Evolutionary conservation across 1,139 yeast species (phyloP).

Genomic region (Geotrichum klebahnii): DNA sequence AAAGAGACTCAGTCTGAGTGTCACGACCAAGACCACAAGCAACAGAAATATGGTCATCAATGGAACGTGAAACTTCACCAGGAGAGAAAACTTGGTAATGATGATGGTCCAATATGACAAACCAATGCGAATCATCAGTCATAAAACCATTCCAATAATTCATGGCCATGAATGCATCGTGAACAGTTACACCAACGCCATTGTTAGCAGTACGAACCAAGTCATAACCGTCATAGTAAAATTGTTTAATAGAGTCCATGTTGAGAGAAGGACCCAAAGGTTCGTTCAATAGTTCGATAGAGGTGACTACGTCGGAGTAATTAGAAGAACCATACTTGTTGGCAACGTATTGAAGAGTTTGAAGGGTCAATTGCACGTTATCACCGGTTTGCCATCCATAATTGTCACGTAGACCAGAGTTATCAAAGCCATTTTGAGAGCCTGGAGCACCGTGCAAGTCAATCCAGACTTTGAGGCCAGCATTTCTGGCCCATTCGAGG

Average conservation of each 20-base stretch:
- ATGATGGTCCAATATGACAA: slow-evolving; percentile 82
- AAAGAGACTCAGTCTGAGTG: slow-evolving; percentile 54
- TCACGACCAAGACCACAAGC: slow-evolving; percentile 63
- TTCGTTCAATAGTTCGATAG: slow-evolving; percentile 83
- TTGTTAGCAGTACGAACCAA: slow-evolving; percentile 49
- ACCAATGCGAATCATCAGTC: slow-evolving; percentile 49
- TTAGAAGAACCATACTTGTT: slow-evolving; percentile 63
- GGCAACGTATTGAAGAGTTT: slow-evolving; percentile 45
- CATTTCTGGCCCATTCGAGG: slow-evolving; percentile 63
- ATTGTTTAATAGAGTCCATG: slow-evolving; percentile 55
- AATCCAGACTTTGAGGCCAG: slow-evolving; percentile 74
- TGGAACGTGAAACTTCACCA: slow-evolving; percentile 52
- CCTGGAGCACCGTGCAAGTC: slow-evolving; percentile 97
- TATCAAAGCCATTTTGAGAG: slow-evolving; percentile 93
- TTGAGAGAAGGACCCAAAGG: slow-evolving; percentile 72
- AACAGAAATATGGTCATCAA: slow-evolving; percentile 57
- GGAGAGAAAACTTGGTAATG: slow-evolving; percentile 81
- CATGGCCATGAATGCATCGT: slow-evolving; percentile 65
- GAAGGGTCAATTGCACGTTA: slow-evolving; percentile 51
- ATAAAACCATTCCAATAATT: slow-evolving; percentile 62
- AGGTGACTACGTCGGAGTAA: slow-evolving; percentile 69
- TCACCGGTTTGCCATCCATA: slow-evolving; percentile 49
- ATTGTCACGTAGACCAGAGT: slow-evolving; percentile 77
- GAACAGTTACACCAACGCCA: slow-evolving; percentile 54
- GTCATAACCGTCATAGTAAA: slow-evolving; percentile 54